These are phyloP conservation scores for Lactarius trivialis DNA, from an alignment of 768 basidiomycete species.

Conservation along the genomic window DNA sequence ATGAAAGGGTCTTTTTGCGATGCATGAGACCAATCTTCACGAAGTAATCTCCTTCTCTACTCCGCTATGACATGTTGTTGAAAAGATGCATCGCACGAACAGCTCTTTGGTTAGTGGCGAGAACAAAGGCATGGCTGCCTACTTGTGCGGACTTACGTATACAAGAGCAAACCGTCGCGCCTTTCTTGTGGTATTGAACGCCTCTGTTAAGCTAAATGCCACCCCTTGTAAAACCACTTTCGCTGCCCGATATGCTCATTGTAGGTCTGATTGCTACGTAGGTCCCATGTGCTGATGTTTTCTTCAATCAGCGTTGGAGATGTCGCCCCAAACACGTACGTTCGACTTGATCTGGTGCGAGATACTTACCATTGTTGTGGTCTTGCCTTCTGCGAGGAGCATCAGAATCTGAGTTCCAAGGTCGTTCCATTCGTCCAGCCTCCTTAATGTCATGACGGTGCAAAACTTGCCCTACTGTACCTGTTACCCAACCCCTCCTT, in stretches of 20 bases:
- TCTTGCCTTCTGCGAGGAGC: conserved; percentile 58
- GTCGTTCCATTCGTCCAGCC: conserved; percentile 55
- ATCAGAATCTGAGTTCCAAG: conserved; percentile 28
- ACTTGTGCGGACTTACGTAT: conserved; percentile 60
- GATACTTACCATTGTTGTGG: conserved; percentile 28
- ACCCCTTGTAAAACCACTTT: conserved; percentile 44
- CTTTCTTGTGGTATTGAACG: conserved; percentile 45
- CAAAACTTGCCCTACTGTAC: conserved; percentile 66
- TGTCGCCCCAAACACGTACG: conserved; percentile 73
- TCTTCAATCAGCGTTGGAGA: conserved; percentile 70
- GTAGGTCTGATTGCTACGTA: conserved; percentile 34
- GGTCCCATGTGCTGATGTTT: conserved; percentile 4
- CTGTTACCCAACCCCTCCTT: conserved; percentile 44
- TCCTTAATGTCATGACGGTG: conserved; percentile 60
- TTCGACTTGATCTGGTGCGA: conserved; percentile 11
- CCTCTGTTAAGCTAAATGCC: conserved; percentile 17
- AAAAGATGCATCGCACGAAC: conserved; percentile 40
- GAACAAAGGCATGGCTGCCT: conserved; percentile 85
- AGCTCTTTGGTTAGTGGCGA: conserved; percentile 76
- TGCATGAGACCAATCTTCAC: conserved; percentile 78
- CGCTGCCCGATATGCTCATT: conserved; percentile 70
- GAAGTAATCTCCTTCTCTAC: conserved; percentile 37
- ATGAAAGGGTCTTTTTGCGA: conserved; percentile 66
- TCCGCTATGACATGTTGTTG: background rate
- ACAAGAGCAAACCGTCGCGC: background rate